These are phyloP conservation scores for Musa beccarii DNA, from an alignment of 176 grass and related monocot species.

Conservation along the genomic window DNA sequence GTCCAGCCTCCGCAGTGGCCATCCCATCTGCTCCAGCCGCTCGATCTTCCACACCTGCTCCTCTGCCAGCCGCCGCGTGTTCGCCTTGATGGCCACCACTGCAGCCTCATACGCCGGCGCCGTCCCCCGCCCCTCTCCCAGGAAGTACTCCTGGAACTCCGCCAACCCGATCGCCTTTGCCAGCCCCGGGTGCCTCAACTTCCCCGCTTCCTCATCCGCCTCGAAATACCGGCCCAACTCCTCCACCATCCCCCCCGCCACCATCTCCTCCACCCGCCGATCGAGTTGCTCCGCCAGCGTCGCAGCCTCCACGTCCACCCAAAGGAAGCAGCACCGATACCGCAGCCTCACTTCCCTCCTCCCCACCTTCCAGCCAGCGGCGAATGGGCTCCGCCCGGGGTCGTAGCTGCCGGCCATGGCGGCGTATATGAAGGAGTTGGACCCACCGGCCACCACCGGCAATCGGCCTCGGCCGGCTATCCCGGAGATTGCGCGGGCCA, in stretches of 20 bases:
- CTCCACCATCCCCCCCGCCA: slow-evolving; percentile 50
- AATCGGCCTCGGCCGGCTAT: slow-evolving; percentile 18
- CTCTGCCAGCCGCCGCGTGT: slow-evolving; percentile 46
- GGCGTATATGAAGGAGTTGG: slow-evolving; percentile 74
- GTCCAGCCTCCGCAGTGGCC: slow-evolving; percentile 48
- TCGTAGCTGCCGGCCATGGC: slow-evolving; percentile 31
- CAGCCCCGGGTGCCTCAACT: slow-evolving; percentile 32
- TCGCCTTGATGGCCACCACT: slow-evolving; percentile 50
- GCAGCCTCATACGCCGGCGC: slow-evolving; percentile 20
- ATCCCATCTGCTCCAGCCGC: slow-evolving; percentile 40
- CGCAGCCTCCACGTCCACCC: slow-evolving; percentile 51
- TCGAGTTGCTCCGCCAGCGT: slow-evolving; percentile 48
- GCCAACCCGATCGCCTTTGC: slow-evolving; percentile 67
- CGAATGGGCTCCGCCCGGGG: slow-evolving; percentile 26
- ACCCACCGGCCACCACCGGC: slow-evolving; percentile 55
- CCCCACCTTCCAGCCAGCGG: not conserved
- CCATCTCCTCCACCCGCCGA: slow-evolving; percentile 68
- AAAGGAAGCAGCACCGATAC: slow-evolving; percentile 54
- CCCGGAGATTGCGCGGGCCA: not conserved
- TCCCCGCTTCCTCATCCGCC: slow-evolving; percentile 9
- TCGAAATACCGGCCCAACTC: slow-evolving; percentile 54
- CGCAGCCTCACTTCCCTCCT: slow-evolving; percentile 3
- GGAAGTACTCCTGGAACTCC: slow-evolving; percentile 49
- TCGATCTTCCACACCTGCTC: slow-evolving; percentile 59
- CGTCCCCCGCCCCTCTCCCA: not conserved